A percentile compares a stretch with the other conserved stretches of the same genome.
These are phyloP conservation scores for Talaromyces pinophilus DNA, from an alignment of 2,329 filamentous ascomycete species.

Conservation along the genomic window DNA sequence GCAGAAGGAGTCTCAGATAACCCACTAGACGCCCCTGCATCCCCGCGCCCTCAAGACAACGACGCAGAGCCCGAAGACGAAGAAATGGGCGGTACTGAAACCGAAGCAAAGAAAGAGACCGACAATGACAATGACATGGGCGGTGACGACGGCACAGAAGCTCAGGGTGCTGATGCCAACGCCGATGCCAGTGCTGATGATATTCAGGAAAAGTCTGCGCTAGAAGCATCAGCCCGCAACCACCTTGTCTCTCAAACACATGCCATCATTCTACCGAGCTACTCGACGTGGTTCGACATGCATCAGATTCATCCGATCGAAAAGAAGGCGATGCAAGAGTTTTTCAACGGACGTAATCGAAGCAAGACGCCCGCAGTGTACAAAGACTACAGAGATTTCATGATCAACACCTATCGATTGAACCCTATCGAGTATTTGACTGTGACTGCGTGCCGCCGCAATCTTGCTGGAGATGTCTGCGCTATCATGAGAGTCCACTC, in stretches of 20 bases:
- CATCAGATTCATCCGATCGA: constrained; percentile 86
- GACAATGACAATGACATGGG: constrained; percentile 48
- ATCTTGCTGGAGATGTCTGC: constrained; percentile 94
- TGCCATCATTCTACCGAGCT: constrained; percentile 93
- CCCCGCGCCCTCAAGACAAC: constrained; percentile 62
- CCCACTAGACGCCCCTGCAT: constrained; percentile 68
- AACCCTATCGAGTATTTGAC: constrained; percentile 96
- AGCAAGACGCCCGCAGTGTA: constrained; percentile 98
- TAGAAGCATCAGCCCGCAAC: constrained; percentile 84
- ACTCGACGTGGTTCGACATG: constrained; percentile 99
- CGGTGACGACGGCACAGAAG: constrained; percentile 49
- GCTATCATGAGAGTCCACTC: constrained; percentile 98
- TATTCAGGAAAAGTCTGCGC: constrained; percentile 72
- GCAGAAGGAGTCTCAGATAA: constrained; percentile 56
- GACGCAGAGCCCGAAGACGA: constrained; percentile 66
- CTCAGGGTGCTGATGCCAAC: constrained; percentile 51
- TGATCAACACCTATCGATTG: constrained; percentile 98
- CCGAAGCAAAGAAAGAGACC: constrained; percentile 49
- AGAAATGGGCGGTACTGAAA: constrained; percentile 71
- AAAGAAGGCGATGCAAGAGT: constrained; percentile 91
- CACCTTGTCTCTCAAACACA: constrained; percentile 93
- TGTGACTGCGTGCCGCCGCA: constrained; percentile 91
- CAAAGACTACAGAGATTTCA: constrained; percentile 98
- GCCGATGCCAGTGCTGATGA: constrained; percentile 57
- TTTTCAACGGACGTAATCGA: constrained; percentile 97